These are phyloP conservation scores for Pleurotus salmoneostramineus DNA, from an alignment of 768 basidiomycete species.

Conservation along the genomic window DNA sequence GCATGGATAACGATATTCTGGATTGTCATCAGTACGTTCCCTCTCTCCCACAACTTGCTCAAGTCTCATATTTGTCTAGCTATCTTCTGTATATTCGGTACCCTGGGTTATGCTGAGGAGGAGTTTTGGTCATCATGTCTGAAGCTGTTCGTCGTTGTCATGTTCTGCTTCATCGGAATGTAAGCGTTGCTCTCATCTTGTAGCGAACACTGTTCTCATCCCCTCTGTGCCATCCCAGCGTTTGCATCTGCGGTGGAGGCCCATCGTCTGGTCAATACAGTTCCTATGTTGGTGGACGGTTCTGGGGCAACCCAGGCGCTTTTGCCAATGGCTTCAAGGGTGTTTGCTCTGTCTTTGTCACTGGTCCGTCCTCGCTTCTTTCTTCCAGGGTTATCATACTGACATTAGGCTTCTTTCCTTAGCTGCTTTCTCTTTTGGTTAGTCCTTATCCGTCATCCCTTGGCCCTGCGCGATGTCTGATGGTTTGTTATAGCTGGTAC, in stretches of 20 bases:
- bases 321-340: conserved; percentile 46
- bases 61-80: conserved; percentile 17
- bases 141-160: conserved; percentile 39
- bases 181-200: conserved; percentile 16
- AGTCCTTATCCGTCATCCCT: conserved; percentile 6
- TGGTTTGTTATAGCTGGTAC: conserved; percentile 31
- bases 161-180: conserved; percentile 45
- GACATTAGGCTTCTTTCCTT: background rate
- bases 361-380: conserved; percentile 19
- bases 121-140: conserved; percentile 47
- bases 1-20: conserved; percentile 45
- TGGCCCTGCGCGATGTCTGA: background rate
- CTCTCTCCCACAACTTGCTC: background rate
- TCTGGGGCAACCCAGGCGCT: conserved; percentile 34
- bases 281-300: conserved; percentile 31
- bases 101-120: conserved; percentile 44
- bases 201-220: background rate
- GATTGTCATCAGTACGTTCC: conserved; percentile 29
- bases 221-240: no score
- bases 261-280: conserved; percentile 30
- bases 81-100: conserved; percentile 38
- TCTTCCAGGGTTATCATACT: background rate
- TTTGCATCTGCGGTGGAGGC: conserved; percentile 40
- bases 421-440: conserved; percentile 37
- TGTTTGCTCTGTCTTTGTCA: conserved; percentile 43